phyloP scores from a whole-genome alignment of 2,329 filamentous ascomycete genomes.

The Calonectria pauciramosa region DNA sequence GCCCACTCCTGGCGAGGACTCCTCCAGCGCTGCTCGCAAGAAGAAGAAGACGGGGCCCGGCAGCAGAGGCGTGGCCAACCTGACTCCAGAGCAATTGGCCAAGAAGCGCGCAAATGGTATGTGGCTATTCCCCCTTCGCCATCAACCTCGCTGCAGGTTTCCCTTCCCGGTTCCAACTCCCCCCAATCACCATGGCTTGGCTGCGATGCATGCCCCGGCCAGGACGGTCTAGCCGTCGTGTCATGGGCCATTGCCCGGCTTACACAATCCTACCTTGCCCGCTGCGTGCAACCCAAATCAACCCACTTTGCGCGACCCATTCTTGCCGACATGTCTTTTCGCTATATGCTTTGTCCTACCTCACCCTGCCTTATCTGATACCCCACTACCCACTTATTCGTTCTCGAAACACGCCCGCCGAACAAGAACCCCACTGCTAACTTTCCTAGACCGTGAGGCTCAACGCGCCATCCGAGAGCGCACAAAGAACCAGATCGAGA shows the following conservation, averaged over 20 bases:
- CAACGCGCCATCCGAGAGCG: constrained; percentile 88
- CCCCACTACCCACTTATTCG: constrained; percentile 4
- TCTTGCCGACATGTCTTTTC: constrained; percentile 6
- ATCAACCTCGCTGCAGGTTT: background rate
- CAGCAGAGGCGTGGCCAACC: constrained; percentile 69
- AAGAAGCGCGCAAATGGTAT: constrained; percentile 74
- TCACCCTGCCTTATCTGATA: constrained; percentile 7
- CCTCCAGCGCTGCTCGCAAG: constrained; percentile 50
- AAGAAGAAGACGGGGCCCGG: constrained; percentile 62
- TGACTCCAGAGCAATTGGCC: constrained; percentile 80
- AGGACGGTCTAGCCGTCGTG: background rate
- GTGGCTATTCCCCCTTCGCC: constrained; percentile 35
- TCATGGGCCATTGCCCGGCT: background rate
- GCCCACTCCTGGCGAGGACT: constrained; percentile 40
- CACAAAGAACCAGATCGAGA: constrained; percentile 84
- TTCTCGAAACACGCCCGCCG: constrained; percentile 3
- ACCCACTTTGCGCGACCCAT: background rate
- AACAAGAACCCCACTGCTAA: constrained; percentile 31
- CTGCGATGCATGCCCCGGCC: background rate
- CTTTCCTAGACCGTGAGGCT: constrained; percentile 79
- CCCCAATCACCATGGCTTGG: background rate
- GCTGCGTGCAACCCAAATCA: background rate
- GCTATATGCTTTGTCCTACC: background rate
- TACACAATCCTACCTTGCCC: constrained; percentile 4
- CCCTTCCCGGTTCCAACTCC: background rate